Base-by-base conservation (phyloP, 768 basidiomycete species). In the Amanita rimosa region DNA sequence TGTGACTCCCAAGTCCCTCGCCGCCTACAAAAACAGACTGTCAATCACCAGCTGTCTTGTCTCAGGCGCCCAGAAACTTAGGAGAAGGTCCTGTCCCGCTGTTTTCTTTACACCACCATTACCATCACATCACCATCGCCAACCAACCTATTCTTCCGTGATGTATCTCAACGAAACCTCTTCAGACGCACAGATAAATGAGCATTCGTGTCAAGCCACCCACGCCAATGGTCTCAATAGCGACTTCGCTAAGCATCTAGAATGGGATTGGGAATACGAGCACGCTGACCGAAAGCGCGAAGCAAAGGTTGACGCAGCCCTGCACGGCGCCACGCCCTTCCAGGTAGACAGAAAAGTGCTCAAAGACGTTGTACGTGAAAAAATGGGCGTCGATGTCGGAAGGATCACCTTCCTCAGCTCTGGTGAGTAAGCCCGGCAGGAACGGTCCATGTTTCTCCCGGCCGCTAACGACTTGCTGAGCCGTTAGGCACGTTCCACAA, bases 401-500 rank as follows among this genome's bases (percentile, higher is more conserved):
- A 68, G 80, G 17, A 86, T 91, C 55, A 64, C 61, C 31, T 92
- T 89, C 58, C 63, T 92, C 21, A 86, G 79, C 57, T 78, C 85
- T 52, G 86, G 86, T 79, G 59, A 55, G 82, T 67, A 51, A 34
- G 33, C 6, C 24, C 26, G 22, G 33, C 16, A 22, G 2, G 26
- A 26, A 8, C 38, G 47, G 37, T 16, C 26, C 24, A 34, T 35
- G 34, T 10, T 27, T 41, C 5, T 40, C 49, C 44, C 29, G 40
- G 37, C 21, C 50, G 36, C 53, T 43, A 40, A 46, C 39, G 52
- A 49, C 44, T 26, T 41, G 40, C 17, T 36, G 41, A 39, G 44
- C 24, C 34, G 29, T 41, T 51, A 85, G 87, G 88, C 21, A 90
- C 88, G 1, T 91, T 91, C 66, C 88, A 91, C 63, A 91, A 91